These are phyloP conservation scores for Kingdonia uniflora DNA, from an alignment of 164 flowering plant species.

Conservation along the genomic window DNA sequence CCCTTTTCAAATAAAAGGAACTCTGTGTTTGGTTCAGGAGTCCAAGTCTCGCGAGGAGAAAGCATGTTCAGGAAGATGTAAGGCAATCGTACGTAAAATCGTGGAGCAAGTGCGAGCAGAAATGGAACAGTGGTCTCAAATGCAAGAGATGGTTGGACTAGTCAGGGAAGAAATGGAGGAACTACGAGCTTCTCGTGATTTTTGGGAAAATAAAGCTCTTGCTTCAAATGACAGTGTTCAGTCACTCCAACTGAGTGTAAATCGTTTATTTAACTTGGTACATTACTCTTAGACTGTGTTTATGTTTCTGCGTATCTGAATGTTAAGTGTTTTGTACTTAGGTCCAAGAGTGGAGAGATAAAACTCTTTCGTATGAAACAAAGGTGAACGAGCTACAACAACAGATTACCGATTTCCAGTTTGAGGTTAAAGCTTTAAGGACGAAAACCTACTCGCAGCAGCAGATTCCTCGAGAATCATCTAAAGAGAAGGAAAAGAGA, in stretches of 20 bases:
- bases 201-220: constrained; percentile 71
- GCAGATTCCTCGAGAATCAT: constrained; percentile 18
- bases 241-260: constrained; percentile 38
- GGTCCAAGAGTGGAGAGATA: constrained; percentile 72
- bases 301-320: neutral
- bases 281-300: neutral
- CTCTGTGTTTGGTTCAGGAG: constrained; percentile 24
- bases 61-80: constrained; percentile 73
- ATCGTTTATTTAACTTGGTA: constrained; percentile 1
- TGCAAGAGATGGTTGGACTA: constrained; percentile 76
- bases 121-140: constrained; percentile 90
- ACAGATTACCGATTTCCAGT: constrained; percentile 24
- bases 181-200: constrained; percentile 57
- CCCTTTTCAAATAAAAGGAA: neutral
- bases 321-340: constrained; percentile 8
- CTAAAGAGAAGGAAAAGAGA: constrained; percentile 50
- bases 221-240: constrained; percentile 35
- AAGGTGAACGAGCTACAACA: constrained; percentile 39
- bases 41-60: constrained; percentile 16
- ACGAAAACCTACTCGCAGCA: neutral
- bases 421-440: constrained; percentile 27
- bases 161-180: constrained; percentile 81
- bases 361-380: constrained; percentile 31
- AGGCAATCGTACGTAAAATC: constrained; percentile 47
- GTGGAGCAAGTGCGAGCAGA: constrained; percentile 72